Base-by-base conservation (phyloP, 2,329 filamentous ascomycete genomes). In the Ascochyta viciae-villosae region DNA sequence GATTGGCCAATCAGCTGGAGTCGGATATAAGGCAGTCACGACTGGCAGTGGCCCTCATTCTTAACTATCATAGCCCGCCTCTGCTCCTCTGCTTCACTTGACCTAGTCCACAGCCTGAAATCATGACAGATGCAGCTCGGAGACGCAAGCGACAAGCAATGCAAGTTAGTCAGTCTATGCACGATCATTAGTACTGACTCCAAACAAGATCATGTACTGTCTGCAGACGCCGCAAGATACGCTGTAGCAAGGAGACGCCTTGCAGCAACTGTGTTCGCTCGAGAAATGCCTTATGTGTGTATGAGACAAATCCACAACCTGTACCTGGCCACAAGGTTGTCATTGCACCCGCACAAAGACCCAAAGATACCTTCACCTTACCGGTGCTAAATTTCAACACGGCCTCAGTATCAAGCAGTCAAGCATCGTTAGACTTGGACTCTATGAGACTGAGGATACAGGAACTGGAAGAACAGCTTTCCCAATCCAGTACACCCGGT, bases 261-360 rank as follows among this genome's bases (percentile, higher is more conserved):
- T 89, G 86, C 64, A 80, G 77, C 56, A 85, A 86, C 54, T 89
- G 87, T 64, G 56, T 82, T n/a, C 81, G 82, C 60, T 83, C 84
- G 22, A 81, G 81, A 60, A 83, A 81, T 37, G 77, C 80, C 6
- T 77, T 77, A 19, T 89, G 87, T 64, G 78, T 83, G 1, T 88
- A 86, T 62, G 67, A 74, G 7, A 57, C 57, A 13, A 35, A 34
- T 24, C 43, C 43, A 24, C 27, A 40, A 10, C 38, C 48, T 16
- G 38, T 35, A 4, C 37, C 38, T 22, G 42, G 42, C 54, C 6
- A 43, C 60, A 45, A 70, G 63, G 24, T 44, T 48, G 49, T 60
- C 44, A 39, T 50, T 39, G 33, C 57, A 50, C 15, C 49, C 39
- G 33, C 48, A 29, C 35, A 39, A 29, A 19, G 29, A 10, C 46